Conservation (phyloP, 768 basidiomycete genomes). For the Kondoa malvinella region DNA sequence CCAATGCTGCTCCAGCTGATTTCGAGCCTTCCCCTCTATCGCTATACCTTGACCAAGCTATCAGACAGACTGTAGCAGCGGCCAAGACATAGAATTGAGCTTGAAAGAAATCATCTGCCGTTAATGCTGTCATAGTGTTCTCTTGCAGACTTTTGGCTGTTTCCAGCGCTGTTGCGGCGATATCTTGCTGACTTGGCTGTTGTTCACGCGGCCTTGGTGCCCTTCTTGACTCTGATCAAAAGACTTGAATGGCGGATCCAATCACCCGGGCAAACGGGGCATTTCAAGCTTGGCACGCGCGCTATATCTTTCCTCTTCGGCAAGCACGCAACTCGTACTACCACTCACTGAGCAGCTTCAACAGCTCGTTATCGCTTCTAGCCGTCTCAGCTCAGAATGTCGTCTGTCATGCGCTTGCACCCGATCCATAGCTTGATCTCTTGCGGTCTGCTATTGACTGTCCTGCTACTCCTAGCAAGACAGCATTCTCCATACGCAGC, state of each 20-base stretch:
- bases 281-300: too few species aligned
- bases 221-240: too few species aligned
- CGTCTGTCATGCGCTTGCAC: neutral
- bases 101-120: neutral
- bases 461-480: neutral
- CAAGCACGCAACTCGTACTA: too few species aligned
- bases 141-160: neutral
- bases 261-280: too few species aligned
- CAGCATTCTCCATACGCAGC: neutral
- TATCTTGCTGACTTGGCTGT: too few species aligned
- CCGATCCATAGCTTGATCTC: neutral
- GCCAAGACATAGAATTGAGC: neutral
- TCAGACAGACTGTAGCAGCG: neutral
- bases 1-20: neutral
- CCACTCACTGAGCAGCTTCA: too few species aligned
- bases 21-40: neutral
- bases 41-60: neutral
- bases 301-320: too few species aligned
- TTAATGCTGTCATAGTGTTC: neutral
- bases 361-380: neutral
- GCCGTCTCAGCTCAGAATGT: neutral
- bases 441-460: neutral
- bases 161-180: neutral
- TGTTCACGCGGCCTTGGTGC: too few species aligned
- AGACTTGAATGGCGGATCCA: too few species aligned